phyloP scores from a whole-genome alignment of 2,329 filamentous ascomycete species.

The Pseudocercospora macadamiae region DNA sequence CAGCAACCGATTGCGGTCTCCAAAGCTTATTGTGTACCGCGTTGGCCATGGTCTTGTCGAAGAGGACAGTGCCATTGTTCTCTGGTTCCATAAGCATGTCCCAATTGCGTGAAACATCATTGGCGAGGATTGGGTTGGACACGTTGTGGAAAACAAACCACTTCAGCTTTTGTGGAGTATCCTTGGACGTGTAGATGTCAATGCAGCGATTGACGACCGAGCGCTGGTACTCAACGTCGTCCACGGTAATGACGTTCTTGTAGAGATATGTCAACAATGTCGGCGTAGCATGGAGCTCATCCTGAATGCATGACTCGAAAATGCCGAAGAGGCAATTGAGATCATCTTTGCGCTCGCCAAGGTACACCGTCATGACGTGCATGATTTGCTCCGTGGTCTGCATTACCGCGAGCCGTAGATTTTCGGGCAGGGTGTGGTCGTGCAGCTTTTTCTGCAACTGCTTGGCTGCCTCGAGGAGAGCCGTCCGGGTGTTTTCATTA shows the following conservation, averaged over 20 bases:
- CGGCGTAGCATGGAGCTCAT: slow-evolving; percentile 78
- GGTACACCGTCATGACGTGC: slow-evolving; percentile 77
- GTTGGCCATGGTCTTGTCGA: slow-evolving; percentile 86
- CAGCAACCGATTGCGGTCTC: slow-evolving; percentile 78
- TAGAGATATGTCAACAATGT: slow-evolving; percentile 83
- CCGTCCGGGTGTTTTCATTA: slow-evolving; percentile 60
- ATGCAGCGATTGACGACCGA: slow-evolving; percentile 81
- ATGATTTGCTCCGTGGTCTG: slow-evolving; percentile 90
- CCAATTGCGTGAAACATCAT: slow-evolving; percentile 90
- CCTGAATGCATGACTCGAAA: slow-evolving; percentile 79
- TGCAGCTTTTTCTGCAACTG: slow-evolving; percentile 77
- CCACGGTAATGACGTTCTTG: slow-evolving; percentile 76
- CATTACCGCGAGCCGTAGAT: slow-evolving; percentile 79
- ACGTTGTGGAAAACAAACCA: slow-evolving; percentile 89
- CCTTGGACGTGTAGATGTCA: slow-evolving; percentile 80
- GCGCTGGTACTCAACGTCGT: slow-evolving; percentile 85
- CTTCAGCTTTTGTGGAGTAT: slow-evolving; percentile 84
- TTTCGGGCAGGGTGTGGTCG: slow-evolving; percentile 67
- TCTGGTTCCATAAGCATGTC: slow-evolving; percentile 55
- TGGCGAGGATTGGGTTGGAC: slow-evolving; percentile 93
- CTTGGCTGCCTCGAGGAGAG: slow-evolving; percentile 67
- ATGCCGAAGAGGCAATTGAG: slow-evolving; percentile 81
- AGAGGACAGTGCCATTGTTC: slow-evolving; percentile 67
- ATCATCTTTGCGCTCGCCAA: slow-evolving; percentile 67
- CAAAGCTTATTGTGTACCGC: slow-evolving; percentile 90